Percentiles rank a stretch among this genome's conserved stretches.
phyloP scores from a whole-genome alignment of 345 rosid species.

The Acer negundo region DNA sequence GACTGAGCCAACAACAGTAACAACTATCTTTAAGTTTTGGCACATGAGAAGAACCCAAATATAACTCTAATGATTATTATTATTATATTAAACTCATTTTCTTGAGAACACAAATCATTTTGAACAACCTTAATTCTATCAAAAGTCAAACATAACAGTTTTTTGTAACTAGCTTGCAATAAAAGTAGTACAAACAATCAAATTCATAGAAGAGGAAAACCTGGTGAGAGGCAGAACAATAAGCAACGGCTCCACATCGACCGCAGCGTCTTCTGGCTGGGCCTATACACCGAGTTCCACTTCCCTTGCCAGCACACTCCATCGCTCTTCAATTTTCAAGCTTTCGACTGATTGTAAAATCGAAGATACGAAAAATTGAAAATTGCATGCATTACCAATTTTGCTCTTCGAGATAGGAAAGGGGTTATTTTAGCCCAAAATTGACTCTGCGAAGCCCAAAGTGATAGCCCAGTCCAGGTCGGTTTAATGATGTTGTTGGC shows the following conservation, averaged over 20 bases:
- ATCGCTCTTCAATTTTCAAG: slow-evolving; percentile 26
- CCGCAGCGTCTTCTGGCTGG: slow-evolving; percentile 64
- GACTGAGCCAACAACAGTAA: too few relatives aligned
- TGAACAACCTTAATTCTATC: too few relatives aligned
- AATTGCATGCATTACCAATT: too few relatives aligned
- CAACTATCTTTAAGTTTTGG: too few relatives aligned
- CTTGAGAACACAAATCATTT: too few relatives aligned
- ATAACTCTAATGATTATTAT: too few relatives aligned
- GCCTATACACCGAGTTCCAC: slow-evolving; percentile 62
- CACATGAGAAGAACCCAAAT: too few relatives aligned
- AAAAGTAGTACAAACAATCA: not conserved
- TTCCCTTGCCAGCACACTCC: slow-evolving; percentile 85
- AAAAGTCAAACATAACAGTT: not conserved
- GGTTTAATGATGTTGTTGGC: not conserved
- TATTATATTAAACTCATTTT: too few relatives aligned
- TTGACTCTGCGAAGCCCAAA: not conserved
- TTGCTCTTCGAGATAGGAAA: not conserved
- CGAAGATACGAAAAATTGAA: not conserved
- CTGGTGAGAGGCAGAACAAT: slow-evolving; percentile 90
- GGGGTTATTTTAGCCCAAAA: not conserved
- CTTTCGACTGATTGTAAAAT: not conserved
- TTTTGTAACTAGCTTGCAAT: not conserved
- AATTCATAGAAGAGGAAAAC: slow-evolving; percentile 17
- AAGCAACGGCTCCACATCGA: slow-evolving; percentile 76
- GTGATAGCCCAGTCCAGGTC: not conserved